A percentile compares a stretch with the other conserved stretches of the same genome.
phyloP scores from a whole-genome alignment of 768 basidiomycete genomes.

The Boletus reticuloceps region DNA sequence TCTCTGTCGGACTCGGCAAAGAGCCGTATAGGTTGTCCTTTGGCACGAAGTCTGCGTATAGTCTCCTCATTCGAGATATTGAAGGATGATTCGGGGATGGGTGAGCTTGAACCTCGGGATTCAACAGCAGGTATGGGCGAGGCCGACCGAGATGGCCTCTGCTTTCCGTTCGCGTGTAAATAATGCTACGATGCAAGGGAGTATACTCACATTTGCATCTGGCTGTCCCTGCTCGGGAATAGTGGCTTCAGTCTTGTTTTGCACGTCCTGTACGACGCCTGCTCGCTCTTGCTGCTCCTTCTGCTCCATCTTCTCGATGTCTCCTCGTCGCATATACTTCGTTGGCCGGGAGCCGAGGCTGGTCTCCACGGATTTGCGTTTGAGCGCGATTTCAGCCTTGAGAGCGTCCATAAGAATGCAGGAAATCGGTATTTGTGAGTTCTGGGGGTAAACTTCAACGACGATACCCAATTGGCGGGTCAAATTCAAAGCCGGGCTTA shows the following conservation, averaged over 20 bases:
- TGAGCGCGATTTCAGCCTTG: conserved; percentile 82
- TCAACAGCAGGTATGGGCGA: conserved; percentile 39
- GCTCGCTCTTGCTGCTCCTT: conserved; percentile 37
- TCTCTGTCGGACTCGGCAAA: conserved; percentile 98
- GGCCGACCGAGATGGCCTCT: conserved; percentile 39
- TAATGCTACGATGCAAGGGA: conserved; percentile 6
- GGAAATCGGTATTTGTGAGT: background rate
- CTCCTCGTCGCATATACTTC: conserved; percentile 91
- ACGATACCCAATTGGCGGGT: too few relatives aligned
- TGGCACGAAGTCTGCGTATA: conserved; percentile 80
- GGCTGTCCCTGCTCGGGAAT: conserved; percentile 23
- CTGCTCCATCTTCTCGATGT: conserved; percentile 71
- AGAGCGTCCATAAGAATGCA: conserved; percentile 74
- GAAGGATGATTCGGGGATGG: conserved; percentile 48
- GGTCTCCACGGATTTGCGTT: conserved; percentile 72
- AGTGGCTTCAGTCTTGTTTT: conserved; percentile 12
- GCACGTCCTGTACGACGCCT: conserved; percentile 32
- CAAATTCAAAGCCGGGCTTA: conserved; percentile 9
- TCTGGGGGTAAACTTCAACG: background rate
- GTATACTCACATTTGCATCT: conserved; percentile 43
- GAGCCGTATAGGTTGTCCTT: conserved; percentile 91
- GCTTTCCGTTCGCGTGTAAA: conserved; percentile 47
- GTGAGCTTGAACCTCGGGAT: conserved; percentile 39
- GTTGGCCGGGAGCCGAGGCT: conserved; percentile 49
- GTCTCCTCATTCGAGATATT: conserved; percentile 95